phyloP scores from a whole-genome alignment of 495 filamentous ascomycete species.

The Penicillium ochrochloron region DNA sequence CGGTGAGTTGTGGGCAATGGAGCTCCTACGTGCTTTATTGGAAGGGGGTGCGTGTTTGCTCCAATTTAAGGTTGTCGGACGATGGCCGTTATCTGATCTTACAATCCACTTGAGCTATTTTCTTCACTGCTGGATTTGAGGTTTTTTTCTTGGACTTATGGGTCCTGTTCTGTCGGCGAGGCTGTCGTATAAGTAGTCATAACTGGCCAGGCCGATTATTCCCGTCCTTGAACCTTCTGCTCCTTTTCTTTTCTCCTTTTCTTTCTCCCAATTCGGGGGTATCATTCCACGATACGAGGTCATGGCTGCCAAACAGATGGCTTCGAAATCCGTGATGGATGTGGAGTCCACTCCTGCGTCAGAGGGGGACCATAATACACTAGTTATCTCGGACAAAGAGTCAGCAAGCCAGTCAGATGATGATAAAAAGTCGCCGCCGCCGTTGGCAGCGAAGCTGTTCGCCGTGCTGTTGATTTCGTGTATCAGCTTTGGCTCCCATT shows the following conservation, averaged over 20 bases:
- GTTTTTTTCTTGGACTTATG: not conserved
- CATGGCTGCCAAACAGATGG: conserved; percentile 21
- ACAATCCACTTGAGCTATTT: conserved; percentile 6
- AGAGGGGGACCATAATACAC: not conserved
- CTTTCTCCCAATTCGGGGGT: not conserved
- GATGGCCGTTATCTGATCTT: conserved; percentile 25
- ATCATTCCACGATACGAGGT: not conserved
- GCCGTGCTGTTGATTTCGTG: conserved; percentile 46
- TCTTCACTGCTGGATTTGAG: not conserved
- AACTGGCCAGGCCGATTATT: not conserved
- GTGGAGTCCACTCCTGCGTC: conserved; percentile 14
- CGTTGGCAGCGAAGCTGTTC: conserved; percentile 40
- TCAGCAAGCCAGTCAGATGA: conserved; percentile 11
- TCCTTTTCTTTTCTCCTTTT: not conserved
- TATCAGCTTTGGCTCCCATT: conserved; percentile 50
- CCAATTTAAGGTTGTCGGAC: conserved; percentile 21
- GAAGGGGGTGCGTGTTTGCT: not conserved
- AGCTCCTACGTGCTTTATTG: conserved; percentile 13
- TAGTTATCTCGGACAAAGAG: not conserved
- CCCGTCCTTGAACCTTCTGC: not conserved
- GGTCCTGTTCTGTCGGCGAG: not conserved
- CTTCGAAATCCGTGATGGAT: conserved; percentile 21
- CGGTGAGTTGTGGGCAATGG: not conserved
- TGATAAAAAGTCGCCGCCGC: conserved; percentile 34
- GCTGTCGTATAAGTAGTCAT: conserved; percentile 1